These are phyloP conservation scores for Dendrostoma leiphaemia DNA, from an alignment of 2,329 filamentous ascomycete species.

Conservation along the genomic window DNA sequence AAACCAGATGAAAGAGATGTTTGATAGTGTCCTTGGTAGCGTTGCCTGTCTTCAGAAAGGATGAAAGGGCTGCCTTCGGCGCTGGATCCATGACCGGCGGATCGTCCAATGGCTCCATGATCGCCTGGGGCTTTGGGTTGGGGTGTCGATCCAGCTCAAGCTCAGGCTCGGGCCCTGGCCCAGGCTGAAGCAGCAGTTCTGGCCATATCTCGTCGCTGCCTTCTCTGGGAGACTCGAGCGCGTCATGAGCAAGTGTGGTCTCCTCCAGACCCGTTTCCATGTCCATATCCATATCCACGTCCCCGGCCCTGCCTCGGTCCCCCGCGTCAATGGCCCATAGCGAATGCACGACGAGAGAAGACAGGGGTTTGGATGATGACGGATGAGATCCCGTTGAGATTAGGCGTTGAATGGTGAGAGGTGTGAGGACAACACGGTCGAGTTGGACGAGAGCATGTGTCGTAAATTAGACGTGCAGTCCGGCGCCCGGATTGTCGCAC, in stretches of 20 bases:
- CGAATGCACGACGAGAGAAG: background rate
- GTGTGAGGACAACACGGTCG: too few species aligned
- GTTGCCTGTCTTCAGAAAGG: background rate
- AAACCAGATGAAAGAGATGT: background rate
- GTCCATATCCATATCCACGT: constrained; percentile 2
- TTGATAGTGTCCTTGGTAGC: background rate
- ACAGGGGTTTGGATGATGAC: too few species aligned
- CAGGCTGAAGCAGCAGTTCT: too few species aligned
- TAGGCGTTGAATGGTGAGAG: too few species aligned
- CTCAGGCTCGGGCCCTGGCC: too few species aligned
- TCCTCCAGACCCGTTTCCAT: too few species aligned
- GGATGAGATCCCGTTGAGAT: too few species aligned
- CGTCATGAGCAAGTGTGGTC: too few species aligned
- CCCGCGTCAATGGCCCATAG: constrained; percentile 4
- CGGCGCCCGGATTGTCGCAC: constrained; percentile 2
- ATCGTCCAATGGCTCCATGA: background rate
- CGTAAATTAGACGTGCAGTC: constrained; percentile 1
- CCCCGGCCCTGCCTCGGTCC: background rate
- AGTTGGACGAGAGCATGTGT: constrained; percentile 5
- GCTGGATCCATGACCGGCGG: background rate
- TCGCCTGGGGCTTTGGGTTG: background rate
- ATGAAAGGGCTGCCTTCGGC: background rate
- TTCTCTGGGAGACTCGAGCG: too few species aligned
- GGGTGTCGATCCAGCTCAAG: background rate
- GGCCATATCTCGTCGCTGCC: too few species aligned